Percentiles rank a stretch among this genome's conserved stretches.
phyloP scores from a whole-genome alignment of 129 eudicot genomes.

The Saposhnikovia divaricata region DNA sequence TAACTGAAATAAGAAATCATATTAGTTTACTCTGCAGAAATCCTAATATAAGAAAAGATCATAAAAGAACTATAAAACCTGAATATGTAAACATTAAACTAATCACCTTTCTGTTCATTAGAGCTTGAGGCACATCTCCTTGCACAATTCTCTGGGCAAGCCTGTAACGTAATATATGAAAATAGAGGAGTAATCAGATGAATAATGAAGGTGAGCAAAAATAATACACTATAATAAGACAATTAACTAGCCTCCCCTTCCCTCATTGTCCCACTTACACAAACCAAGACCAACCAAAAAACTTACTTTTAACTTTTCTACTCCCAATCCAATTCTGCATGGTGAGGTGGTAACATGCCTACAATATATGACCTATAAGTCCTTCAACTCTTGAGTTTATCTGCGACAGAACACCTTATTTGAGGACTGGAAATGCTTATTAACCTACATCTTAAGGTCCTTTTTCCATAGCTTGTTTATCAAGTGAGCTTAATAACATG shows the following conservation, averaged over 20 bases:
- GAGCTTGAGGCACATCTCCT: slow-evolving; percentile 36
- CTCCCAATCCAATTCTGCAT: neutral
- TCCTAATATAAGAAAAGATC: neutral
- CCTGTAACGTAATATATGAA: neutral
- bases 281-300: slow-evolving; percentile 6
- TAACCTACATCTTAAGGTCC: neutral
- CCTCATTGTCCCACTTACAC: neutral
- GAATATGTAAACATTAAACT: neutral
- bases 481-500: neutral
- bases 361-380: neutral
- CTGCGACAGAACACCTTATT: neutral
- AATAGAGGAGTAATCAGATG: neutral
- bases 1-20: slow-evolving; percentile 12
- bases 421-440: neutral
- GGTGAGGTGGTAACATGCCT: neutral
- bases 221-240: neutral
- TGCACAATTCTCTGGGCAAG: slow-evolving; percentile 33
- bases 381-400: neutral
- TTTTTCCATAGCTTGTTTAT: neutral
- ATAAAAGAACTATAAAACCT: neutral
- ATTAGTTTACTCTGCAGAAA: neutral
- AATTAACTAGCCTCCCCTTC: neutral
- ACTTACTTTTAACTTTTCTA: neutral
- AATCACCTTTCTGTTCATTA: slow-evolving; percentile 23
- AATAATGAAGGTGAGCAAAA: neutral